Conservation (phyloP, 1,284 basidiomycete species). For the Anthracocystis panici-leucophaei region DNA sequence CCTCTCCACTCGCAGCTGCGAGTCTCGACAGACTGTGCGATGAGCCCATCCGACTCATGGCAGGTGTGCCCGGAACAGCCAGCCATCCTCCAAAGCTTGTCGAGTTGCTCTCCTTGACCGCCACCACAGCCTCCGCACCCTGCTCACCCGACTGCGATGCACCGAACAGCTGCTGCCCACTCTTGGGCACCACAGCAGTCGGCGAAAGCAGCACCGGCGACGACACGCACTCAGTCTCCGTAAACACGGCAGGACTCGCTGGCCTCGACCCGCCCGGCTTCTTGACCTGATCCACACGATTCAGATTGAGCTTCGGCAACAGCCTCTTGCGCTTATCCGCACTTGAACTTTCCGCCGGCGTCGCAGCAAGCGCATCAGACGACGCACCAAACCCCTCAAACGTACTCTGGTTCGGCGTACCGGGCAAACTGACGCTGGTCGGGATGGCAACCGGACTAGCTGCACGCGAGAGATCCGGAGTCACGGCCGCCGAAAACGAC, state of each 20-base stretch:
- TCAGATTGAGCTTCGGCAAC: conserved; percentile 42
- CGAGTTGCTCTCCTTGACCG: conserved; percentile 2
- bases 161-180: conserved; percentile 3
- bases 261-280: conserved; percentile 35
- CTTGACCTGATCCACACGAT: conserved; percentile 25
- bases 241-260: conserved; percentile 28
- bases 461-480: conserved; percentile 46
- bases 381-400: conserved; percentile 21
- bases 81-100: conserved; percentile 23
- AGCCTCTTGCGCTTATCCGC: conserved; percentile 28
- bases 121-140: background rate
- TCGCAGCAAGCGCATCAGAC: conserved; percentile 6
- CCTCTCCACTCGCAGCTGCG: conserved; percentile 15
- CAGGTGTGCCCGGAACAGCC: conserved; percentile 28
- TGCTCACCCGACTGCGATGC: conserved; percentile 5
- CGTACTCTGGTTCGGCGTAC: conserved; percentile 45
- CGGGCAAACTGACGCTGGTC: conserved; percentile 35
- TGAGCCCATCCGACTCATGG: conserved; percentile 39
- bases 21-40: conserved; percentile 33
- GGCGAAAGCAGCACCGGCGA: conserved; percentile 44
- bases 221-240: conserved; percentile 25
- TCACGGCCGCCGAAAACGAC: conserved; percentile 36
- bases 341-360: conserved; percentile 1
- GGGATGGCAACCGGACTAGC: conserved; percentile 41
- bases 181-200: conserved; percentile 11